Base-by-base conservation (phyloP, 768 basidiomycete species). In the Baorangia bicolor region DNA sequence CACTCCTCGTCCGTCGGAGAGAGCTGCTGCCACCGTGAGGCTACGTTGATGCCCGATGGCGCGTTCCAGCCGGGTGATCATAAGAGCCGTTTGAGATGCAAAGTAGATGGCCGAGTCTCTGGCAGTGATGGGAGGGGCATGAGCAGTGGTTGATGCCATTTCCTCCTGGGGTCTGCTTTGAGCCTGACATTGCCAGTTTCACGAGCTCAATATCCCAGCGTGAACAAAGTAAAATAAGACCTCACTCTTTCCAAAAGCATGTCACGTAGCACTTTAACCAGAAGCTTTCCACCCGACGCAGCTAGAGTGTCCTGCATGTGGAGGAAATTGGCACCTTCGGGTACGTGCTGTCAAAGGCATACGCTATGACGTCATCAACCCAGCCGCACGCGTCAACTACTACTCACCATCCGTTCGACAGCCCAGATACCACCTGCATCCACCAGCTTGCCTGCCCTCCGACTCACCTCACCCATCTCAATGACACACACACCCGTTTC, bases 401-500 rank as follows among this genome's bases (percentile, higher is more conserved):
- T 38, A 73, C 82, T 65, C 57, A 94, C 93, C 70, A 85, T 70
- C 44, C 47, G 57, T 49, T 69, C 74, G 23, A 69, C 63, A 38
- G 74, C 86, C 79, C 86, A 91, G 21, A 97, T 76, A 14, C 80
- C 76, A 7, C 94, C 94, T 1, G 83, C 79, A 70, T 96, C 94
- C 38, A 94, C 86, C 13, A 40, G 47, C 34, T 63, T 70, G 0
- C 92, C 92, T 50, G 81, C 78, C 51, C 72, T 79, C 46, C 76
- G 64, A 37, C 57, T 65, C 10, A 71, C 75, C 62, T 86, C 84
- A 50, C 83, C 76, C 87, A 92, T 92, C 57, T 87, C 81, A 55
- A 88, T 84, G 3, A 98, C 79, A 55, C 85, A 90, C 2, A 96
- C 92, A 0, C 92, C 94, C 0, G 90, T 92, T 57, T 81, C 78